Evolutionary conservation across 306 rosid species (phyloP), one percentile per base, ranked within the genome.

Genomic region (Senna tora): DNA sequence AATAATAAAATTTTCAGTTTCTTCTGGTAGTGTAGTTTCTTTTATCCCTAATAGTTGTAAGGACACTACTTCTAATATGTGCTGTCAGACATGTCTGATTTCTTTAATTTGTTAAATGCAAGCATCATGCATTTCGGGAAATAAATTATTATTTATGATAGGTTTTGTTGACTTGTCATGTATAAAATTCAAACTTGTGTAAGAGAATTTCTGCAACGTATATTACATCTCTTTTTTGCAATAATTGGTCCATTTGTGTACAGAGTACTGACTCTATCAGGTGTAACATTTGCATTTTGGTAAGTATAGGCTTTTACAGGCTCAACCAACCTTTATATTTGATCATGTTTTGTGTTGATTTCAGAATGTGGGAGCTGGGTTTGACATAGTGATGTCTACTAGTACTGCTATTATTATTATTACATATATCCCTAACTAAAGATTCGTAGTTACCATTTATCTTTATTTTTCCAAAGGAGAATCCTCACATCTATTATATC

Each of bases 221-320:
- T n/a, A n/a, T n/a, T n/a, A n/a, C n/a, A n/a, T n/a, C n/a, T n/a
- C n/a, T n/a, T n/a, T n/a, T n/a, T n/a, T n/a, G n/a, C n/a, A n/a
- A n/a, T n/a, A n/a, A n/a, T n/a, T n/a, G n/a, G n/a, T n/a, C n/a
- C n/a, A n/a, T n/a, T n/a, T n/a, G n/a, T n/a, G n/a, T n/a, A n/a
- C n/a, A n/a, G n/a, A n/a, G n/a, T n/a, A n/a, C n/a, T n/a, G n/a
- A n/a, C n/a, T n/a, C n/a, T n/a, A n/a, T n/a, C n/a, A n/a, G n/a
- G n/a, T n/a, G n/a, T n/a, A n/a, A n/a, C n/a, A n/a, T n/a, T n/a
- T n/a, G n/a, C n/a, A 47, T 94, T 94, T 84, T 94, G 98, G 98
- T 89, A 71, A 51, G 84, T 59, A 64, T 43, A 46, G 39, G 0
- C n/a, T 51, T 80, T 55, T 60, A 43, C 15, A 7, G 33, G 45